Percentiles rank a stretch among this genome's conserved stretches.
phyloP scores from a whole-genome alignment of 768 basidiomycete genomes.

The Lactarius psammicola region DNA sequence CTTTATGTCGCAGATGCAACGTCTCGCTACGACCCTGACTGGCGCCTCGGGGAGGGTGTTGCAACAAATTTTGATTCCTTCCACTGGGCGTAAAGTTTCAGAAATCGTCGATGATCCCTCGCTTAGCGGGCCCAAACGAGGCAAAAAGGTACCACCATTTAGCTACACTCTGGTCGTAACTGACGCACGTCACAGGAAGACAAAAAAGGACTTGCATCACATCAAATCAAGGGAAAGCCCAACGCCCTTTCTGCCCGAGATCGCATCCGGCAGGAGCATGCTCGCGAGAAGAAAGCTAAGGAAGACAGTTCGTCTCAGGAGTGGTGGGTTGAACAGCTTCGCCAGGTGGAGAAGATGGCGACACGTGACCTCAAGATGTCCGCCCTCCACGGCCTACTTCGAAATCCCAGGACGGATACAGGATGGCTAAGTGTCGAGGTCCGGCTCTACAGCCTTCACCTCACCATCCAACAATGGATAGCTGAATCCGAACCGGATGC shows the following conservation, averaged over 20 bases:
- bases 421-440: conserved; percentile 51
- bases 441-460: conserved; percentile 51
- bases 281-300: conserved; percentile 41
- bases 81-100: conserved; percentile 35
- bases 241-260: conserved; percentile 40
- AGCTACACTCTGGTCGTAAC: neutral
- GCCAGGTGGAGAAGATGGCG: conserved; percentile 37
- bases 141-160: neutral
- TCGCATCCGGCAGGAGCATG: conserved; percentile 44
- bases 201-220: conserved; percentile 19
- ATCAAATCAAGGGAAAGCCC: conserved; percentile 35
- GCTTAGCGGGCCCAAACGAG: conserved; percentile 1
- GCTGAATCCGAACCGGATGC: conserved; percentile 43
- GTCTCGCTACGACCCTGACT: conserved; percentile 60
- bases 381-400: conserved; percentile 40
- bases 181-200: neutral
- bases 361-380: conserved; percentile 36
- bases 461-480: conserved; percentile 54
- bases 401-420: conserved; percentile 46
- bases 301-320: conserved; percentile 26
- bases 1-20: conserved; percentile 55
- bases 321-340: conserved; percentile 58
- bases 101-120: conserved; percentile 5
- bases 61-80: conserved; percentile 52
- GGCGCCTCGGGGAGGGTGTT: conserved; percentile 58